phyloP scores from a whole-genome alignment of 2,329 filamentous ascomycete species.

The Penicillium sclerotiorum region DNA sequence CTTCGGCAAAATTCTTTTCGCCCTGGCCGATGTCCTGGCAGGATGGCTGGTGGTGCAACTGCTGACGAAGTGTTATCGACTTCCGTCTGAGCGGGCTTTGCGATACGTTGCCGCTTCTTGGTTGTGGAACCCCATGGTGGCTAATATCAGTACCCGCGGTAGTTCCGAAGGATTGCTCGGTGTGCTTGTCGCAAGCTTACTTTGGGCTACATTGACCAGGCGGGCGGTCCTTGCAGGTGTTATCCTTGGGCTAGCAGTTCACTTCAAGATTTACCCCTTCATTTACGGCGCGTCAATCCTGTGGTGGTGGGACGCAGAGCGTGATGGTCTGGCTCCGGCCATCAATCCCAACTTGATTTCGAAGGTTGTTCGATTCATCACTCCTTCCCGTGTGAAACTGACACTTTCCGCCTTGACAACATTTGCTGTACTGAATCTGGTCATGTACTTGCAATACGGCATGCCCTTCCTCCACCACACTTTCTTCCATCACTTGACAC shows the following conservation, averaged over 20 bases:
- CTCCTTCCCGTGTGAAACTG: conserved; percentile 40
- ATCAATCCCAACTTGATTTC: conserved; percentile 12
- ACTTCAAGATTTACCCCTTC: conserved; percentile 99
- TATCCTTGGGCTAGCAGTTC: conserved; percentile 79
- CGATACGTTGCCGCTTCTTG: conserved; percentile 78
- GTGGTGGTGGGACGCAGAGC: conserved; percentile 44
- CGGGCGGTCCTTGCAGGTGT: conserved; percentile 68
- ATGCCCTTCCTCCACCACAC: conserved; percentile 83
- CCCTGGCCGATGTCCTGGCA: conserved; percentile 77
- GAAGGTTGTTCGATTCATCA: conserved; percentile 39
- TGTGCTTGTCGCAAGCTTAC: conserved; percentile 76
- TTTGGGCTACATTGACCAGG: conserved; percentile 76
- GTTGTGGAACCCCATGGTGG: conserved; percentile 97
- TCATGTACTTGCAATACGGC: conserved; percentile 82
- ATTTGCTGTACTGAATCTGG: conserved; percentile 71
- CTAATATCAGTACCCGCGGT: conserved; percentile 90
- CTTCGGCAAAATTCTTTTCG: conserved; percentile 86
- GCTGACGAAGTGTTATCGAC: conserved; percentile 50
- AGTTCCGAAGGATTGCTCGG: conserved; percentile 90
- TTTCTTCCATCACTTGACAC: conserved; percentile 87
- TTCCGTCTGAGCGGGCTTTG: conserved; percentile 61
- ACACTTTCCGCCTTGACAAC: conserved; percentile 66
- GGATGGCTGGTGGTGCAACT: conserved; percentile 73
- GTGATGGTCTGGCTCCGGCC: conserved; percentile 13
- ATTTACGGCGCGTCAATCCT: conserved; percentile 73